phyloP scores from a whole-genome alignment of 148 eudicot genomes.

The Spergularia bocconei region DNA sequence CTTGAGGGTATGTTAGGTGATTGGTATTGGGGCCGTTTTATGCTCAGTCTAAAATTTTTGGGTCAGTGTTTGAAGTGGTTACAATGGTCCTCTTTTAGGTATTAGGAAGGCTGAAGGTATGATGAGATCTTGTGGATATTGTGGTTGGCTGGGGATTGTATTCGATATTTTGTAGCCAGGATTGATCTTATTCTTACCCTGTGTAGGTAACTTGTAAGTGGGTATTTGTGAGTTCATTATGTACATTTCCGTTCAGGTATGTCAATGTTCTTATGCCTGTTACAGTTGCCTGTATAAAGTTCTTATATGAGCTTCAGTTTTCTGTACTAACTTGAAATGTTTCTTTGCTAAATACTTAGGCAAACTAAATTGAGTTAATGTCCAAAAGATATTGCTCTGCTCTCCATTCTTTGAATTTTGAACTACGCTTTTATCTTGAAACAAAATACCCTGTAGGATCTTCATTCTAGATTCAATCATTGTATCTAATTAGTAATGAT shows the following conservation, averaged over 20 bases:
- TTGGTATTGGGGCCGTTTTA: too few species aligned
- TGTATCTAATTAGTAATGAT: background rate
- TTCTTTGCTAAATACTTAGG: background rate
- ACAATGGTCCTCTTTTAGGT: too few species aligned
- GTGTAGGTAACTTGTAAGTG: too few species aligned
- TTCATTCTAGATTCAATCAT: background rate
- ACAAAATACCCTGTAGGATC: background rate
- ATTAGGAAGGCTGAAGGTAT: too few species aligned
- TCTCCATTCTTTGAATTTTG: background rate
- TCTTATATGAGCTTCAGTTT: background rate
- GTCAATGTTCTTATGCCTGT: background rate
- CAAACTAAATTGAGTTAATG: background rate
- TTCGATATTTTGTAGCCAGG: too few species aligned
- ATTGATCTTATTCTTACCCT: too few species aligned
- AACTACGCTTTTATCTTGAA: background rate
- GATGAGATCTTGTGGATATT: too few species aligned
- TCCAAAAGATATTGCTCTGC: background rate
- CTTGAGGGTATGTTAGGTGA: too few species aligned
- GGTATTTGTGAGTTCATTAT: too few species aligned
- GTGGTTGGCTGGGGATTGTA: too few species aligned
- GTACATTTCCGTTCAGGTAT: background rate
- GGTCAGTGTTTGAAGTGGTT: too few species aligned
- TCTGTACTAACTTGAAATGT: background rate
- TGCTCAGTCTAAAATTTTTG: too few species aligned
- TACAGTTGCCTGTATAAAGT: background rate